phyloP scores from a whole-genome alignment of 2,329 filamentous ascomycete genomes.

The Pseudonectria foliicola region DNA sequence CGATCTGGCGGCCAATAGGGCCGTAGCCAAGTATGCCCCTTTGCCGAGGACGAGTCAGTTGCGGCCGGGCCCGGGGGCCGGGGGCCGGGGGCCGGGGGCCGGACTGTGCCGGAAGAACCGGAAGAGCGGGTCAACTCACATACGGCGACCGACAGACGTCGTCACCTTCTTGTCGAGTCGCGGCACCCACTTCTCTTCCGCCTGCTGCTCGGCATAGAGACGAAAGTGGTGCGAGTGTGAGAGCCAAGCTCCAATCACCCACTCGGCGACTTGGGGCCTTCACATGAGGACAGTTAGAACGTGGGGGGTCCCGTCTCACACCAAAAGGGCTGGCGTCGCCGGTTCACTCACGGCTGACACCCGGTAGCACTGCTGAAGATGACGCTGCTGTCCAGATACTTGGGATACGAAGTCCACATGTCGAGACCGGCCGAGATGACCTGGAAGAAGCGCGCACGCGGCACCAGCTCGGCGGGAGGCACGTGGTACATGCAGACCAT shows the following conservation, averaged over 20 bases:
- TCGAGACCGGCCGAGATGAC: constrained; percentile 37
- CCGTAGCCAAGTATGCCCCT: constrained; percentile 38
- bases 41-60: neutral
- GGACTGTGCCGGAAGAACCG: neutral
- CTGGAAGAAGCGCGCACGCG: constrained; percentile 38
- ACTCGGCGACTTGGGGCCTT: constrained; percentile 34
- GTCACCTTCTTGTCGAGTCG: constrained; percentile 11
- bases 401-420: constrained; percentile 28
- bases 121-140: constrained; percentile 18
- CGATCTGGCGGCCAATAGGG: constrained; percentile 36
- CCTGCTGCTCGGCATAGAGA: constrained; percentile 23
- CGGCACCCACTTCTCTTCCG: constrained; percentile 20
- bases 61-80: too few relatives aligned
- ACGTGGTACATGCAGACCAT: constrained; percentile 28
- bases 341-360: constrained; percentile 31
- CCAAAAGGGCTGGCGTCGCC: too few relatives aligned
- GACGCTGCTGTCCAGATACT: constrained; percentile 28
- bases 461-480: constrained; percentile 24
- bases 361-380: constrained; percentile 36
- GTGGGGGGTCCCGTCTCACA: too few relatives aligned
- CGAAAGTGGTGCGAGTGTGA: constrained; percentile 25
- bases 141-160: constrained; percentile 28
- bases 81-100: too few relatives aligned
- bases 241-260: constrained; percentile 32
- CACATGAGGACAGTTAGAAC: neutral